Percentiles rank a stretch among this genome's conserved stretches.
These are phyloP conservation scores for Penicillium hesseltinei DNA, from an alignment of 2,329 filamentous ascomycete genomes.

Conservation along the genomic window DNA sequence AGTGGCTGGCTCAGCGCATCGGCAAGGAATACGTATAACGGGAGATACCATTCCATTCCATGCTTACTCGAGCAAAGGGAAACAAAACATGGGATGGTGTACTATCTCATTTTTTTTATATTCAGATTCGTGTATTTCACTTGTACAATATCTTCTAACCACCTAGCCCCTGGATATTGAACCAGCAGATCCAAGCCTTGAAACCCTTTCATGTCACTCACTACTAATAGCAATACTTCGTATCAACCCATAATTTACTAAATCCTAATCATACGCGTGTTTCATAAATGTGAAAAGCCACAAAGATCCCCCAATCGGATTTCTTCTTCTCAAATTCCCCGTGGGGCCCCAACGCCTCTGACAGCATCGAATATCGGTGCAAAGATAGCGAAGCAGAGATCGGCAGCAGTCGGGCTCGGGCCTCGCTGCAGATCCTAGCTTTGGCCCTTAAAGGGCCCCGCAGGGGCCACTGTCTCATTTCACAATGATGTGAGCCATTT, in stretches of 20 bases:
- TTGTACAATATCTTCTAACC: not conserved
- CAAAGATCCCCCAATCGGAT: not conserved
- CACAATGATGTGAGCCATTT: not conserved
- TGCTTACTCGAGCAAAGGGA: not conserved
- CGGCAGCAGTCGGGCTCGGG: not conserved
- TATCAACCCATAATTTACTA: not conserved
- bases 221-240: not conserved
- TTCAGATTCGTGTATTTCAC: not conserved
- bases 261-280: not conserved
- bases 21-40: not conserved
- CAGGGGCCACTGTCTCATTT: not conserved
- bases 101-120: not conserved
- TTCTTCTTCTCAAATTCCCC: not conserved
- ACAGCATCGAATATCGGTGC: not conserved
- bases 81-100: not conserved
- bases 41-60: not conserved
- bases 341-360: not conserved
- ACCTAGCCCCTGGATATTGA: not conserved
- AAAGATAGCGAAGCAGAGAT: not conserved
- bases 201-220: not conserved
- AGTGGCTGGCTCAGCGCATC: not conserved
- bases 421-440: not conserved
- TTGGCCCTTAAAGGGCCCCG: not conserved
- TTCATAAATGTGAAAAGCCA: not conserved
- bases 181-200: no score